Conservation (phyloP, 768 basidiomycete species). For the Pulveroboletus frians region DNA sequence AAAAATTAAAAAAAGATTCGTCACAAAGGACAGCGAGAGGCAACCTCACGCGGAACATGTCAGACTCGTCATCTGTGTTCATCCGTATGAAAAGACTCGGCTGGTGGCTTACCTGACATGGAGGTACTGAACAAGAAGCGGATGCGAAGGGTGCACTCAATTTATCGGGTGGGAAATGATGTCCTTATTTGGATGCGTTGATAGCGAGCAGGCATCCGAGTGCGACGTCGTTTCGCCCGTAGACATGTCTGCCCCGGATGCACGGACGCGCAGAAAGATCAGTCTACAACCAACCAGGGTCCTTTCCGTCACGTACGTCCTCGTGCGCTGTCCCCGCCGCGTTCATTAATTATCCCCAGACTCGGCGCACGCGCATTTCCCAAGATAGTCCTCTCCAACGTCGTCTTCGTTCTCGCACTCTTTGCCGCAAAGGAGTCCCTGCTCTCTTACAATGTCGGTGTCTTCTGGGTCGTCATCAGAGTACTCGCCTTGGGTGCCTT, state of each 20-base stretch:
- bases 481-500: constrained; percentile 70
- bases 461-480: constrained; percentile 74
- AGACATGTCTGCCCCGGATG: constrained; percentile 60
- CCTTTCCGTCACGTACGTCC: constrained; percentile 49
- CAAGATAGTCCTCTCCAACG: constrained; percentile 55
- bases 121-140: constrained; percentile 3
- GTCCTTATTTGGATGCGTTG: constrained; percentile 14
- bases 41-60: constrained; percentile 54
- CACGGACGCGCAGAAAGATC: constrained; percentile 60
- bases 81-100: constrained; percentile 32
- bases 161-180: constrained; percentile 18
- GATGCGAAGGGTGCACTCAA: background rate
- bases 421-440: constrained; percentile 65
- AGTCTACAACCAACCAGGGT: constrained; percentile 53
- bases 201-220: background rate
- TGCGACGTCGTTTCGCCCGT: constrained; percentile 2
- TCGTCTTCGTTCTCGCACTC: constrained; percentile 57
- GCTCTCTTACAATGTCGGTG: constrained; percentile 58
- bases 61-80: constrained; percentile 81
- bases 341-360: constrained; percentile 29
- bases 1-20: constrained; percentile 54
- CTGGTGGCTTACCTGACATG: constrained; percentile 16
- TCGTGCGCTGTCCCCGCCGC: background rate
- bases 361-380: constrained; percentile 51
- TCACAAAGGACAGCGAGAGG: constrained; percentile 53